Base-by-base conservation (phyloP, 2,329 filamentous ascomycete genomes). In the Arachnomyces sp. region DNA sequence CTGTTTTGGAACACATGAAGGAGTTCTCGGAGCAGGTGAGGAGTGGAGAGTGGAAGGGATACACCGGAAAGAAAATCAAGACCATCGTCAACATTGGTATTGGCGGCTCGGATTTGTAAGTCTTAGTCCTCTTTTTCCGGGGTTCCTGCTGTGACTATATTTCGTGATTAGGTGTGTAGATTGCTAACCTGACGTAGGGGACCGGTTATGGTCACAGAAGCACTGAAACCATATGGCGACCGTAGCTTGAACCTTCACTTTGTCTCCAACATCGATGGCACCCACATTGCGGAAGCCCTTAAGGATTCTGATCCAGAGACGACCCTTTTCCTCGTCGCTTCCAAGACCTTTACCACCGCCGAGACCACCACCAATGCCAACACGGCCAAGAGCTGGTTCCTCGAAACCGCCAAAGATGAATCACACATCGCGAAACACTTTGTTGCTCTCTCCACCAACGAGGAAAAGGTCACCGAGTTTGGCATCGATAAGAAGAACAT, bases 401-500 rank as follows among this genome's bases (percentile, higher is more conserved):
- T 96, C 52, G 75, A 93, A 69, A 80, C 62, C 65, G 83, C 76
- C 69, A 92, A 80, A 80, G 83, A 94, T 18, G 66, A 75, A 43
- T 58, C 65, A 14, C 70, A 78, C 50, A 93, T 98, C 54, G 87
- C 92, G 53, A 98, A 96, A 78, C 92, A 98, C 77, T 98, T 98
- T 61, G 92, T 95, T 43, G 92, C 92, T 34, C 80, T 98, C 39
- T 96, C 92, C 36, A 98, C 92, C 65, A 98, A 98, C 69, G 85
- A 90, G 70, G 65, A 73, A 39, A 90, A 96, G 72, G 92, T 98
- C 47, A 88, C 85, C 69, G 96, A 96, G 75, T 98, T 98, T 58
- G 92, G 92, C 51, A 98, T 98, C 59, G 90, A 96, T 71, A 83
- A 82, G 69, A 90, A 90, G 77, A 98, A 96, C 77, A 98, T 98